Evolutionary conservation across 2,329 filamentous ascomycete species (phyloP), one percentile per base, ranked within the genome.

Genomic region (Fusarium incarnatum): DNA sequence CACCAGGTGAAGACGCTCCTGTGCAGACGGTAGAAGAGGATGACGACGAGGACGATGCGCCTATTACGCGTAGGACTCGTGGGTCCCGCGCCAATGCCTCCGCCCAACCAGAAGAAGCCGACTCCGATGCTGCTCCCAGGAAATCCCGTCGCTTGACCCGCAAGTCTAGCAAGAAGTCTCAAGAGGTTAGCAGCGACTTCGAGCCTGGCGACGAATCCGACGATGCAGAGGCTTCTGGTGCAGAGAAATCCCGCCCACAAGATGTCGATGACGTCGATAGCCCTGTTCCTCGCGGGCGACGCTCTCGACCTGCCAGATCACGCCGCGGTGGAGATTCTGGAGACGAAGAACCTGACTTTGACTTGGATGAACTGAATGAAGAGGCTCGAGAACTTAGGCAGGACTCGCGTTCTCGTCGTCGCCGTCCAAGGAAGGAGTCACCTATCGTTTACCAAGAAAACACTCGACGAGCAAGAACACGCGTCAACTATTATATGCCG

Each of bases 401-500:
- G 70, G 85, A 84, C 59, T 88, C 87, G 9, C 82, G 83, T 37
- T 81, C 85, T 18, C 83, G 86, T 34, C 84, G 86, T 27, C 84
- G 86, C 58, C 80, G 86, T 70, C 81, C 83, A 64, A 75, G 87
- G 70, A 83, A 88, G 71, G 76, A 79, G 30, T 86, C 88, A 20
- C 81, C 86, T 61, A 85, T 92, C 71, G 80, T 88, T 52, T 87
- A 91, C 76, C 84, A 92, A 80, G 81, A 88, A 70, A 82, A 80
- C 11, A 80, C 83, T 22, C 84, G 84, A 56, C 84, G 86, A 47
- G 83, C 86, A 42, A 86, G 88, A 28, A 82, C 84, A 28, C 83
- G 88, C 56, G 92, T 96, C 30, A 93, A 97, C 78, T 98, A 98
- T 79, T 92, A 92, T 60, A 93, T 98, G 76, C 89, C 93, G 45